phyloP scores from a whole-genome alignment of 768 basidiomycete species.

The Pisolithus microcarpus region DNA sequence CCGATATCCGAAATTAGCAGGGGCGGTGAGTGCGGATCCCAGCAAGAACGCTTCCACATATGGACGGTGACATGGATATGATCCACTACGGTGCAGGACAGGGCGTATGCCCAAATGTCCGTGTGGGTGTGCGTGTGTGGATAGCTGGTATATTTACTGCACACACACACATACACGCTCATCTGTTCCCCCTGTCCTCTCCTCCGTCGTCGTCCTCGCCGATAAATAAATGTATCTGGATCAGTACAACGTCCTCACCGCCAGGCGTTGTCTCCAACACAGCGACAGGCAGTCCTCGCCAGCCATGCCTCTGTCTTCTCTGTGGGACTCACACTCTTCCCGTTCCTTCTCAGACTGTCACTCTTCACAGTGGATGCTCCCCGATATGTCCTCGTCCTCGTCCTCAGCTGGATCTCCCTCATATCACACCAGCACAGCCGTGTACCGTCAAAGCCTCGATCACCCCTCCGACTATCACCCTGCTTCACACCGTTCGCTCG shows the following conservation, averaged over 20 bases:
- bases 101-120: too few relatives aligned
- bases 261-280: conserved; percentile 25
- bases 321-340: conserved; percentile 12
- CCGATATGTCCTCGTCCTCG: conserved; percentile 14
- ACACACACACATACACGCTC: too few relatives aligned
- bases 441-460: conserved; percentile 12
- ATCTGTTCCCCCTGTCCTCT: too few relatives aligned
- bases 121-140: too few relatives aligned
- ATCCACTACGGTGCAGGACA: too few relatives aligned
- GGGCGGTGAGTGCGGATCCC: too few relatives aligned
- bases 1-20: too few relatives aligned
- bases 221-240: conserved; percentile 22
- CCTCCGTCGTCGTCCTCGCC: too few relatives aligned
- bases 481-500: conserved; percentile 14
- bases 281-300: conserved; percentile 20
- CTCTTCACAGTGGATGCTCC: conserved; percentile 9
- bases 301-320: not conserved
- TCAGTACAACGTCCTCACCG: conserved; percentile 27
- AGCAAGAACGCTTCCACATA: too few relatives aligned
- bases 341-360: conserved; percentile 5
- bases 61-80: too few relatives aligned
- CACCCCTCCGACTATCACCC: conserved; percentile 15
- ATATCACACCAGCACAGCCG: conserved; percentile 3
- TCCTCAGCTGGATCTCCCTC: conserved; percentile 18
- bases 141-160: not conserved